Base-by-base conservation (phyloP, 805 yeast genomes). In the Candida awuae region DNA sequence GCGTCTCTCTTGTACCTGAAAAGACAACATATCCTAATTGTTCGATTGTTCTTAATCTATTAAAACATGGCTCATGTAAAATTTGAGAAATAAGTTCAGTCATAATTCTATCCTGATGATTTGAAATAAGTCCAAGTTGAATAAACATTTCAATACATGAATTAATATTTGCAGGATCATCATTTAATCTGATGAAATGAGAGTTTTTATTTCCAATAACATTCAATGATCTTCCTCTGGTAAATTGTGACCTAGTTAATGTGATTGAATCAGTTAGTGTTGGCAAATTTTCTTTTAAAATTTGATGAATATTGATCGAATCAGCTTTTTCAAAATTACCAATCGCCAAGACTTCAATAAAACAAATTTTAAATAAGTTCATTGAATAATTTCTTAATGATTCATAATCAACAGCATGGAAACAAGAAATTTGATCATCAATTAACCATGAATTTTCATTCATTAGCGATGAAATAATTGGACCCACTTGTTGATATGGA, bases 21-120 rank as follows among this genome's bases (percentile, higher is more conserved):
- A 85, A 86, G 0, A 90, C 98, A 46, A 90, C 87, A 53, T 90
- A 90, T 2, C 98, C 98, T 23, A 90, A 69, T 59, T 92, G 97
- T 62, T 90, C 97, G 51, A 85, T 81, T 6, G 98, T 90, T 60
- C 98, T 74, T 42, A 90, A 69, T 46, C 83, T 83, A 54, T 85
- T 80, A 61, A 90, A 92, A 42, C 90, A 83, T 4, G 96, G 97
- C 56, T 90, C 97, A 48, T 73, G 76, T 35, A 82, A 65, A 46
- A 87, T 71, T 45, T 84, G 90, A 0, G 82, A 73, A 34, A 85
- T 60, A 37, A 90, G 61, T 35, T 80, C 85, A 10, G 82, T 68
- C 39, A 72, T 53, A 1, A 78, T 71, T 32, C 76, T 62, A 22
- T 55, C 50, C 6, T 59, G 49, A 32, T 57, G 61, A 59, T 82